Evolutionary conservation across 441 rosid species (phyloP), one percentile per base, ranked within the genome.

Genomic region (Pelargonium fulgidum): DNA sequence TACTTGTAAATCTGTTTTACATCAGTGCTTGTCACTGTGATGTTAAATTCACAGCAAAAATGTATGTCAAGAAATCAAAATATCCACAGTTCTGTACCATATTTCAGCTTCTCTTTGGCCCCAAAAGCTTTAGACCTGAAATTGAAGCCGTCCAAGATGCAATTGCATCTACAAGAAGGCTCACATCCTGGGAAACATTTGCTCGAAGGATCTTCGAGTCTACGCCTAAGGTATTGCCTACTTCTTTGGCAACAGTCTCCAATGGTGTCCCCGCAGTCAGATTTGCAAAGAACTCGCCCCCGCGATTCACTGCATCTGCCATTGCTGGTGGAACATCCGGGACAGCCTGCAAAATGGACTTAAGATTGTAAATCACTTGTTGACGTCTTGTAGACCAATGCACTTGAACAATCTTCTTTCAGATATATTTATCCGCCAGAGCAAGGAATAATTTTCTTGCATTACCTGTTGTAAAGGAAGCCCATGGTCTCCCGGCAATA

Each of bases 301-400:
- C 95, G 29, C 88, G 82, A 42, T 88, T 91, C 63, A 91, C 95
- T 2, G 96, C 99, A 56, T 91, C 91, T 10, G 92, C 96, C 97
- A 93, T 88, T 79, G 92, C 91, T 17, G 99, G 99, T 47, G 99
- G 95, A 63, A 93, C 96, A 81, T 91, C 99, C 8, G 97, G 97
- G 36, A 91, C 77, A 11, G 87, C 90, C 99, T 93, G 83, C 74
- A 44, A 69, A 71, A 56, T 41, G 64, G 54, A 73, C 61, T 26
- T 22, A 50, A n/a, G 7, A 12, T 5, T 50, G 56, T 50, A 50
- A 50, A n/a, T n/a, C 5, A 50, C 73, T 9, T 5, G 39, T 33
- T 33, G 7, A 33, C 39, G 1, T 33, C 39, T 33, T 33, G 39
- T 6, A 33, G 39, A 33, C 39, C 39, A 33, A 33, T 33, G 39